Percentiles rank a stretch among this genome's conserved stretches.
Evolutionary conservation across 2,329 filamentous ascomycete species (phyloP).

Genomic region (Trichoderma sp.): DNA sequence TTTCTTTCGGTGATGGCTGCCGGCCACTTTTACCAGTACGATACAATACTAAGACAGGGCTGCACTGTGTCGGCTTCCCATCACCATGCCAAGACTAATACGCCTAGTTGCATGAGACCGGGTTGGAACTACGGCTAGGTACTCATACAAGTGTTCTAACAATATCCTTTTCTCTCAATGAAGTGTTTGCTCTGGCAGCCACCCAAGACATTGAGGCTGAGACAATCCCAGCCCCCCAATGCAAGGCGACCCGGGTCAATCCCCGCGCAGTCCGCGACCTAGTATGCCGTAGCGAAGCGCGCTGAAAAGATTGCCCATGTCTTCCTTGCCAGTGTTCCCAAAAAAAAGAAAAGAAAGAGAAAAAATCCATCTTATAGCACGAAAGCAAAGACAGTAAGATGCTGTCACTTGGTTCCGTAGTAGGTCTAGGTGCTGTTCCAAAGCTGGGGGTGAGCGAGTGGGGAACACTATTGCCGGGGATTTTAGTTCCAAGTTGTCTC

Average conservation of each 20-base stretch:
- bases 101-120: background rate
- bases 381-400: background rate
- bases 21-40: background rate
- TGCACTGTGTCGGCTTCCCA: background rate
- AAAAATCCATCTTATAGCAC: background rate
- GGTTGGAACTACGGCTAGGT: background rate
- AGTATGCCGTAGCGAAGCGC: background rate
- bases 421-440: background rate
- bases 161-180: background rate
- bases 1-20: background rate
- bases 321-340: background rate
- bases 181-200: background rate
- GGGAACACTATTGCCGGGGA: background rate
- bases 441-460: background rate
- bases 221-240: background rate
- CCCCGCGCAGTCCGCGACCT: background rate
- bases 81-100: background rate
- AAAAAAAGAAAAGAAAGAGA: background rate
- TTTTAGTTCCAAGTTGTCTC: background rate
- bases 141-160: background rate
- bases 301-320: background rate
- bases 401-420: background rate
- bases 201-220: background rate
- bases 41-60: background rate
- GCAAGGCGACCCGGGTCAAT: background rate